phyloP scores from a whole-genome alignment of 1,284 basidiomycete genomes.

The Irpex sp. region DNA sequence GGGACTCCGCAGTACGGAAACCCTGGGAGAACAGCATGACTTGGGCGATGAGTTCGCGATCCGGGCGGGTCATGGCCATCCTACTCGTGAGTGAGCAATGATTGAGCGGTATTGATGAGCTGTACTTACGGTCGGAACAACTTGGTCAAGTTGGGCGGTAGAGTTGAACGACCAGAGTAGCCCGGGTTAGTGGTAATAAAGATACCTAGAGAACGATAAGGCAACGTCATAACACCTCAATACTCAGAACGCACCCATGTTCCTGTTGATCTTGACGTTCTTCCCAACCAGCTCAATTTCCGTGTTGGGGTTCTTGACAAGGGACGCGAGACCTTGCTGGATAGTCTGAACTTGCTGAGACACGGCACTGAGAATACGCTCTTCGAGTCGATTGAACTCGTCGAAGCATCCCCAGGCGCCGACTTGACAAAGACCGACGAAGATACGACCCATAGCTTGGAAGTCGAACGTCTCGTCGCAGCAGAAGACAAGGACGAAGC shows the following conservation, averaged over 20 bases:
- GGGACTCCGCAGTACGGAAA: conserved; percentile 93
- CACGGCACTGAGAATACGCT: conserved; percentile 96
- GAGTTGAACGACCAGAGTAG: conserved; percentile 95
- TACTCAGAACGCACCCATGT: conserved; percentile 64
- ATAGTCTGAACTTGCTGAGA: conserved; percentile 99
- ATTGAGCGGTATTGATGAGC: not conserved
- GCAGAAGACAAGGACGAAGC: conserved; percentile 98
- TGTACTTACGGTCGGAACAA: conserved; percentile 82
- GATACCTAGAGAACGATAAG: conserved; percentile 52
- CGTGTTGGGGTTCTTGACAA: conserved; percentile 78
- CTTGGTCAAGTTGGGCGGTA: conserved; percentile 96
- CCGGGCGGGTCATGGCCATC: conserved; percentile 99
- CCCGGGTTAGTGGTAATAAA: conserved; percentile 98
- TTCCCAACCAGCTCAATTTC: conserved; percentile 98
- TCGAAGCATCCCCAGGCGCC: conserved; percentile 99
- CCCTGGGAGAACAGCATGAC: conserved; percentile 99
- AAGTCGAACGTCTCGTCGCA: conserved; percentile 99
- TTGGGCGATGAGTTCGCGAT: conserved; percentile 97
- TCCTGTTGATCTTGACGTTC: conserved; percentile 87
- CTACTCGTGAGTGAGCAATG: conserved; percentile 36
- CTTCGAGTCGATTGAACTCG: conserved; percentile 97
- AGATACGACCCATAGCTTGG: conserved; percentile 99
- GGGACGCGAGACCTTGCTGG: conserved; percentile 87
- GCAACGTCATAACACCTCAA: conserved; percentile 11
- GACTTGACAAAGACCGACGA: conserved; percentile 97